These are phyloP conservation scores for Phytophthora melonis DNA, from an alignment of 352 stramenopile genomes.

Conservation along the genomic window DNA sequence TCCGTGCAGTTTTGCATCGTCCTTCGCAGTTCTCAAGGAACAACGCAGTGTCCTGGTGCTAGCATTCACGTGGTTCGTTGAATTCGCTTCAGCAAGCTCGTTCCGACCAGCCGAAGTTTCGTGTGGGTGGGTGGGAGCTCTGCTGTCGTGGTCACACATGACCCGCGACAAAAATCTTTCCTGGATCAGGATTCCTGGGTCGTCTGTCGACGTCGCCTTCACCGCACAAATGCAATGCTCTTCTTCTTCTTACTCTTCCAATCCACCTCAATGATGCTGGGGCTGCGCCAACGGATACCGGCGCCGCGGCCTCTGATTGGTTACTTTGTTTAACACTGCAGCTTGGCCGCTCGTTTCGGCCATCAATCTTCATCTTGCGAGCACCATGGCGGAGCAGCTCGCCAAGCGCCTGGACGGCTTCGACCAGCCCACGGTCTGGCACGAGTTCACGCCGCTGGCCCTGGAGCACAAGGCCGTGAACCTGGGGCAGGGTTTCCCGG, in stretches of 20 bases:
- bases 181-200: no score
- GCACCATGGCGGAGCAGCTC: conserved; percentile 66
- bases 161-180: no score
- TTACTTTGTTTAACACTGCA: conserved; percentile 11
- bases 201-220: neutral
- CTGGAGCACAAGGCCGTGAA: conserved; percentile 92
- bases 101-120: no score
- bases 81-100: no score
- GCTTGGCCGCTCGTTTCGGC: conserved; percentile 7
- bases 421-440: conserved; percentile 84
- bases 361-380: conserved; percentile 23
- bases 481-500: conserved; percentile 94
- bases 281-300: neutral
- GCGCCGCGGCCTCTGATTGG: conserved; percentile 23
- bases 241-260: conserved; percentile 10
- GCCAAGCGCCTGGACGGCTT: conserved; percentile 73
- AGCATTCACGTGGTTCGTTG: no score
- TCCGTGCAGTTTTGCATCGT: no score
- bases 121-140: no score
- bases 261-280: conserved; percentile 16
- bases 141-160: no score
- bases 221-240: neutral
- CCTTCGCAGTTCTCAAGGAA: no score
- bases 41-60: no score
- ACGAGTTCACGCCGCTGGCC: conserved; percentile 92